phyloP scores from a whole-genome alignment of 768 basidiomycete genomes.

The Mrakia hoshinonis region DNA sequence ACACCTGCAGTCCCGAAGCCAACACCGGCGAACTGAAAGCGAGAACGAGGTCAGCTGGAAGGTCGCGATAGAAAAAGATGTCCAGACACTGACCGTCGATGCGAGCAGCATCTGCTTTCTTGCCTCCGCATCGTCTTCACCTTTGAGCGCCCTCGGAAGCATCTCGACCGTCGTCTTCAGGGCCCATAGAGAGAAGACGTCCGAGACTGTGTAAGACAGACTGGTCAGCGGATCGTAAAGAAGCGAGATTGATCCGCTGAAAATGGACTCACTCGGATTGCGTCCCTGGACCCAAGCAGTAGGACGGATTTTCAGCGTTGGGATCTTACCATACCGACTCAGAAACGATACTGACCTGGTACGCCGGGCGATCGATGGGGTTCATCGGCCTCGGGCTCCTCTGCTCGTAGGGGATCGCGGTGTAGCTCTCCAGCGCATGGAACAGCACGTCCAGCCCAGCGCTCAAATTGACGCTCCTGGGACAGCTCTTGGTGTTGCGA shows the following conservation, averaged over 20 bases:
- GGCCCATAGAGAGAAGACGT: constrained; percentile 90
- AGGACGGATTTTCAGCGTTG: not conserved
- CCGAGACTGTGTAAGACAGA: constrained; percentile 48
- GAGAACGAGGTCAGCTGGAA: not conserved
- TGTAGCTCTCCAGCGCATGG: constrained; percentile 91
- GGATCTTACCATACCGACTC: too few relatives aligned
- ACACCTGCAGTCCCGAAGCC: constrained; percentile 48
- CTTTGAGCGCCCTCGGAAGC: constrained; percentile 74
- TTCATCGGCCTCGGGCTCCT: constrained; percentile 81
- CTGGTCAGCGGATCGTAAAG: not conserved
- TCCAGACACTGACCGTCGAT: constrained; percentile 6
- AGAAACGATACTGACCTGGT: constrained; percentile 47
- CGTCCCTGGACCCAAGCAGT: constrained; percentile 7
- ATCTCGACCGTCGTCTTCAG: constrained; percentile 78
- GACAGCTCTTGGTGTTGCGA: constrained; percentile 81
- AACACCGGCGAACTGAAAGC: constrained; percentile 68
- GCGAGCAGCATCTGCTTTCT: constrained; percentile 77
- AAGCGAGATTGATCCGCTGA: not conserved
- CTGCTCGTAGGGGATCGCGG: constrained; percentile 88
- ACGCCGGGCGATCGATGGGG: constrained; percentile 81
- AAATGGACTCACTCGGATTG: constrained; percentile 13
- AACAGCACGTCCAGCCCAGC: constrained; percentile 92
- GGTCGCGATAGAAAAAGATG: not conserved
- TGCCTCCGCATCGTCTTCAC: constrained; percentile 66
- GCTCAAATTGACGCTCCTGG: constrained; percentile 84